Evolutionary conservation across 1,284 basidiomycete species (phyloP).

Genomic region (Retiboletus fuscus): DNA sequence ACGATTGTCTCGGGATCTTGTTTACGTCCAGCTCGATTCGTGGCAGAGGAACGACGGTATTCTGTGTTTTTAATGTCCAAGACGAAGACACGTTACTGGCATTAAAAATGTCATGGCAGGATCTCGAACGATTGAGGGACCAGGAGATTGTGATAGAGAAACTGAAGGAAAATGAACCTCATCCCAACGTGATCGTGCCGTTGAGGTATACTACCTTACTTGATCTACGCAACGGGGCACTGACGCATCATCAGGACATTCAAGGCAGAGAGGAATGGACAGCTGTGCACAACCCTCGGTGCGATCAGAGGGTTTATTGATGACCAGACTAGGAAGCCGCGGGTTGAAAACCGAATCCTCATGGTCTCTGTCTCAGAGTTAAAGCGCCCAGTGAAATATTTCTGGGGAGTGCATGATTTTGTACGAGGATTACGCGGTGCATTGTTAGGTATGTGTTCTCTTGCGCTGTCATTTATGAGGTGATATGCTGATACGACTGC

Average conservation of each 20-base stretch:
- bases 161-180: background rate
- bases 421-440: too few relatives aligned
- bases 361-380: background rate
- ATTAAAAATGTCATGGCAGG: constrained; percentile 27
- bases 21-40: too few relatives aligned
- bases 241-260: background rate
- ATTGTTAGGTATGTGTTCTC: too few relatives aligned
- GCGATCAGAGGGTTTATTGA: constrained; percentile 10
- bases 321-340: background rate
- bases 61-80: background rate
- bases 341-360: constrained; percentile 18
- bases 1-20: constrained; percentile 13
- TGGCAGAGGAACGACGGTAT: constrained; percentile 15
- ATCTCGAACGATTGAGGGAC: constrained; percentile 7
- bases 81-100: background rate
- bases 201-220: background rate
- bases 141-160: constrained; percentile 6
- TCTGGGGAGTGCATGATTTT: constrained; percentile 33
- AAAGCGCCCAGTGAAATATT: constrained; percentile 29
- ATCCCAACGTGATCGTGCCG: constrained; percentile 17
- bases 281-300: constrained; percentile 13
- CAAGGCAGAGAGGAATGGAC: background rate
- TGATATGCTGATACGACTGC: too few relatives aligned
- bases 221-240: too few relatives aligned
- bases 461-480: too few relatives aligned